phyloP scores from a whole-genome alignment of 2,329 filamentous ascomycete species.

The Trichoderma atrobrunneum region DNA sequence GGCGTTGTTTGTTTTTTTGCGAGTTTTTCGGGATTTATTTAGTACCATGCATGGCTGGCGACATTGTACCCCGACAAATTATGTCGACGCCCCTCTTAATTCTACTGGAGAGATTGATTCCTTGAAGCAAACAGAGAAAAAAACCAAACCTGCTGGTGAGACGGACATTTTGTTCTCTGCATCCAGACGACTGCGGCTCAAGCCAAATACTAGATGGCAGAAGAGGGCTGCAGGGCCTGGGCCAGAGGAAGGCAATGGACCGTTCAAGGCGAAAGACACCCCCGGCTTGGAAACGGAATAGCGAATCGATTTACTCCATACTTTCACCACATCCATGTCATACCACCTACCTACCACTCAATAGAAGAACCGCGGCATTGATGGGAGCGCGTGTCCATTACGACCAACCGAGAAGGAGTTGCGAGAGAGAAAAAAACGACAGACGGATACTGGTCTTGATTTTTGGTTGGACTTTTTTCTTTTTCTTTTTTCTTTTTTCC shows the following conservation, averaged over 20 bases:
- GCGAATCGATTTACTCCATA: slow-evolving; percentile 14
- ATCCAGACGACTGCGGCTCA: background rate
- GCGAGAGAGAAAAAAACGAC: slow-evolving; percentile 14
- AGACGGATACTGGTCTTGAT: slow-evolving; percentile 27
- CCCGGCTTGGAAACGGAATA: slow-evolving; percentile 10
- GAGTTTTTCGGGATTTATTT: slow-evolving; percentile 29
- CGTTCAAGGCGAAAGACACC: slow-evolving; percentile 1
- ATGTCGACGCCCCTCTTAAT: slow-evolving; percentile 17
- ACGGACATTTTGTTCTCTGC: slow-evolving; percentile 1
- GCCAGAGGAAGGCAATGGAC: background rate
- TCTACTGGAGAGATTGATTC: slow-evolving; percentile 13
- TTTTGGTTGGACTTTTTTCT: slow-evolving; percentile 21
- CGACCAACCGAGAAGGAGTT: slow-evolving; percentile 23
- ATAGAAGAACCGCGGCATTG: slow-evolving; percentile 26
- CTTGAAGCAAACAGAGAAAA: background rate
- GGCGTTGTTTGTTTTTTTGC: background rate
- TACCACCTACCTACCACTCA: slow-evolving; percentile 23
- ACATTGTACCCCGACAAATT: slow-evolving; percentile 13
- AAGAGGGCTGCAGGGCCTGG: background rate
- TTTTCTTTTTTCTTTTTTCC: slow-evolving; percentile 19
- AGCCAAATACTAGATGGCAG: background rate
- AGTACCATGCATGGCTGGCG: slow-evolving; percentile 9
- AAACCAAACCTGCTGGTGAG: background rate
- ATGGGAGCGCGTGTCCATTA: slow-evolving; percentile 25
- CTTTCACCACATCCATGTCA: slow-evolving; percentile 20